Percentiles rank a stretch among this genome's conserved stretches.
These are phyloP conservation scores for Filobasidium floriforme DNA, from an alignment of 768 basidiomycete species.

Conservation along the genomic window DNA sequence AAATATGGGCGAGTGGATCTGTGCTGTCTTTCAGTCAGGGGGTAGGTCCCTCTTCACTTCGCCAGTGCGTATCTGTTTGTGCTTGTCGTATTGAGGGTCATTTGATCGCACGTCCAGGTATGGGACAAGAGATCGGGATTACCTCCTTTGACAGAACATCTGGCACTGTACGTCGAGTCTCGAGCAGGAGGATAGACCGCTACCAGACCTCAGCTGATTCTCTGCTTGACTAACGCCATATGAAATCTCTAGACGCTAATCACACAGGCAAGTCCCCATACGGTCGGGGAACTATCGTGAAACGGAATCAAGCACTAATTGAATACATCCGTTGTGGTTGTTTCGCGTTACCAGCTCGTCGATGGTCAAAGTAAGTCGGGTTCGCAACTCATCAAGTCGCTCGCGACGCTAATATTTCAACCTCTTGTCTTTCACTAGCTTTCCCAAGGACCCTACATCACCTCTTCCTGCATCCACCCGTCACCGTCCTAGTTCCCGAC, in stretches of 20 bases:
- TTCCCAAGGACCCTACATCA: constrained; percentile 28
- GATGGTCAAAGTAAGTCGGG: constrained; percentile 55
- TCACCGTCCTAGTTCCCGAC: constrained; percentile 69
- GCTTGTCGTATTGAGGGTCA: too few species aligned
- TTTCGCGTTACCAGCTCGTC: constrained; percentile 53
- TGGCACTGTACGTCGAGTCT: constrained; percentile 51
- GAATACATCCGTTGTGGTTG: too few species aligned
- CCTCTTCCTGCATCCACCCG: constrained; percentile 51
- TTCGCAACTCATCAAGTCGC: too few species aligned
- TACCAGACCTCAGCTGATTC: too few species aligned
- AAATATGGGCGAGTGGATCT: constrained; percentile 20
- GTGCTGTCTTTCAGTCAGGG: constrained; percentile 28
- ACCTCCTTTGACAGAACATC: constrained; percentile 76
- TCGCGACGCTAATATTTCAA: not conserved
- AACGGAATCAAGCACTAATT: too few species aligned
- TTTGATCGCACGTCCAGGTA: constrained; percentile 38
- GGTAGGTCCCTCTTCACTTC: constrained; percentile 10
- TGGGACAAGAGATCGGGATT: constrained; percentile 76
- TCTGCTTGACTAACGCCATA: not conserved
- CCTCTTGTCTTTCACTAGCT: not conserved
- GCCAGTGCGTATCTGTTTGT: too few species aligned
- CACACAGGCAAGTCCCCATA: not conserved
- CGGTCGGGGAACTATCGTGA: too few species aligned
- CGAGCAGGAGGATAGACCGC: too few species aligned
- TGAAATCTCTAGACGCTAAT: not conserved